Conservation (phyloP, 768 basidiomycete genomes). For the Leucocoprinus birnbaumii region DNA sequence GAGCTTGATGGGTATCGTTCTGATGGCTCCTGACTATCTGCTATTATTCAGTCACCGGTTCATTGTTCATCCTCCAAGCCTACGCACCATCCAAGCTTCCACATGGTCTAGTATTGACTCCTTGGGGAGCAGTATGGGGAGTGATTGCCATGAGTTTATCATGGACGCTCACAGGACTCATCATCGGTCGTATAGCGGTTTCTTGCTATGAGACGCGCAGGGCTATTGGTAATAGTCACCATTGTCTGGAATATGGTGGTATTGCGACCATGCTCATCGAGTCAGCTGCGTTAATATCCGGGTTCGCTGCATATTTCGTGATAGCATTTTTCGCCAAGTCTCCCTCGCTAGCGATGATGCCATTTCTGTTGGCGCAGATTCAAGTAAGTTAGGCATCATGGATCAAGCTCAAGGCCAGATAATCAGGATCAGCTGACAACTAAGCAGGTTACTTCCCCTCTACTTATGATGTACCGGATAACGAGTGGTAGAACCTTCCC, state of each 20-base stretch:
- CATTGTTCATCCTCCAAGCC: not conserved
- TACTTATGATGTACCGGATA: too few species aligned
- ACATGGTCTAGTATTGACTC: not conserved
- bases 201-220: not conserved
- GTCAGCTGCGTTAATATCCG: not conserved
- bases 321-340: not conserved
- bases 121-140: constrained; percentile 5
- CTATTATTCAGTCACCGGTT: not conserved
- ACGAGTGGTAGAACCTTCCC: too few species aligned
- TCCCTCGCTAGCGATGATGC: constrained; percentile 2
- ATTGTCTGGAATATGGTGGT: not conserved
- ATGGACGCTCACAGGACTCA: not conserved
- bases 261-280: not conserved
- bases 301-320: not conserved
- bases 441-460: too few species aligned
- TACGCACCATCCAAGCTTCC: not conserved
- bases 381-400: not conserved
- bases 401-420: too few species aligned
- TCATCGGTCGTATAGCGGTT: not conserved
- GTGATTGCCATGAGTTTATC: not conserved
- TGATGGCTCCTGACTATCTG: not conserved
- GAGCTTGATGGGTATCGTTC: too few species aligned
- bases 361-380: constrained; percentile 5
- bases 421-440: too few species aligned
- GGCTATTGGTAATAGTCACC: not conserved